Evolutionary conservation across 495 filamentous ascomycete genomes (phyloP), one percentile per base, ranked within the genome.

Genomic region (Talaromyces stipitatus): DNA sequence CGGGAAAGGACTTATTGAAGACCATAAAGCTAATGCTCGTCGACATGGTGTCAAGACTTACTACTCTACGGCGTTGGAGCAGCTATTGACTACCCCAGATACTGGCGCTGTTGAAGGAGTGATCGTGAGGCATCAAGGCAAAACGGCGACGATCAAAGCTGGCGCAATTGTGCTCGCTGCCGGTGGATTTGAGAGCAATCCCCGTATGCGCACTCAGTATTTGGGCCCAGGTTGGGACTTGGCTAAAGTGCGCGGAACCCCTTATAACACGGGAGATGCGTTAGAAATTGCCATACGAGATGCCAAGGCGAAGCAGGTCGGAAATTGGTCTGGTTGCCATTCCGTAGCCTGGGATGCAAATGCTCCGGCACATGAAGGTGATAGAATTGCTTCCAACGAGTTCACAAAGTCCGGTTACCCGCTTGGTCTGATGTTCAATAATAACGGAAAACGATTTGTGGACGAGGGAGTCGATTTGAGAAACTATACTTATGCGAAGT

Each of bases 401-500:
- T 87, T 77, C 62, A 87, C 84, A 5, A 87, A 86, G 59, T 81
- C 76, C 14, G 84, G 84, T 3, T 87, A 86, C 56, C 84, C 84
- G 2, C 68, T 87, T 0, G 84, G 83, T 1, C 54, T 87, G 4
- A 85, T 84, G 79, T 50, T 86, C 11, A 86, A 87, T 55, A 50
- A 64, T 0, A 60, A 78, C 1, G 84, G 84, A 1, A 63, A 74
- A 28, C 66, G 83, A 12, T 86, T 86, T 60, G 80, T 86, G 1
- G 83, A 87, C 60, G 83, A 87, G 58, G 83, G 83, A 4, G 61
- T 74, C 11, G 83, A 87, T 62, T 63, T 84, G 55, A 70, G 83
- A 5, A 86, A 86, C 60, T 86, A 78, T 60, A 87, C 84, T 0
- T 87, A 86, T 57, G 84, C 83, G 38, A 77, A 77, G 57, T 80